These are phyloP conservation scores for Penicillium coprophilum DNA, from an alignment of 495 filamentous ascomycete genomes.

Conservation along the genomic window DNA sequence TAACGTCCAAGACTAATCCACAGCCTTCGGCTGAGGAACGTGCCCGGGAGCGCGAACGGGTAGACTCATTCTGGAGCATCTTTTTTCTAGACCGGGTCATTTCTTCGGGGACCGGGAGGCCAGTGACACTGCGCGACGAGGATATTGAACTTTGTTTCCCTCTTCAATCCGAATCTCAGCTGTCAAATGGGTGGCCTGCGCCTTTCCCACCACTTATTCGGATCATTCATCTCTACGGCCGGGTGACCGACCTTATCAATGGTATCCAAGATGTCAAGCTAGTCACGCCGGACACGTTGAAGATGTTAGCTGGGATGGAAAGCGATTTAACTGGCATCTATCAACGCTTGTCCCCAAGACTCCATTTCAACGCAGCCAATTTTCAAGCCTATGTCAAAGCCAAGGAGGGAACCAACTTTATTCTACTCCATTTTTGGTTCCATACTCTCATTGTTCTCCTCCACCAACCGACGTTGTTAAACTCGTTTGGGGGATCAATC, in stretches of 20 bases:
- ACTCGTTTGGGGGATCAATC: conserved; percentile 69
- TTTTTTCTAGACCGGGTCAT: conserved; percentile 84
- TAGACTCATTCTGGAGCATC: conserved; percentile 83
- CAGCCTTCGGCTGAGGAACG: conserved; percentile 40
- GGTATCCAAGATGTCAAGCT: conserved; percentile 74
- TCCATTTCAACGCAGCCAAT: conserved; percentile 78
- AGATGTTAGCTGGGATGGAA: conserved; percentile 69
- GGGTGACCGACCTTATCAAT: conserved; percentile 79
- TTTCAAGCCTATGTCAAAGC: conserved; percentile 74
- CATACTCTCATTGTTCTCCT: conserved; percentile 82
- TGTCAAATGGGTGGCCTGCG: conserved; percentile 63
- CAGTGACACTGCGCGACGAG: conserved; percentile 75
- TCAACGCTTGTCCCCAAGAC: conserved; percentile 64
- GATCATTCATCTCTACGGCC: conserved; percentile 80
- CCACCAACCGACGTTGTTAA: conserved; percentile 76
- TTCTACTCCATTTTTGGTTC: conserved; percentile 89
- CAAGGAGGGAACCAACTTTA: conserved; percentile 78
- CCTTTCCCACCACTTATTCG: conserved; percentile 77
- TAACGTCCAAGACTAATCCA: conserved; percentile 21
- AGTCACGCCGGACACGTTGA: conserved; percentile 68
- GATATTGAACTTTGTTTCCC: conserved; percentile 80
- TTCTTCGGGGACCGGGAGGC: conserved; percentile 77
- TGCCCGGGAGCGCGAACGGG: conserved; percentile 66
- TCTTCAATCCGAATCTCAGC: conserved; percentile 56
- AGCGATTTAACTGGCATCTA: conserved; percentile 76